Conservation (phyloP, 768 basidiomycete species). For the Lentinula guzmanii region DNA sequence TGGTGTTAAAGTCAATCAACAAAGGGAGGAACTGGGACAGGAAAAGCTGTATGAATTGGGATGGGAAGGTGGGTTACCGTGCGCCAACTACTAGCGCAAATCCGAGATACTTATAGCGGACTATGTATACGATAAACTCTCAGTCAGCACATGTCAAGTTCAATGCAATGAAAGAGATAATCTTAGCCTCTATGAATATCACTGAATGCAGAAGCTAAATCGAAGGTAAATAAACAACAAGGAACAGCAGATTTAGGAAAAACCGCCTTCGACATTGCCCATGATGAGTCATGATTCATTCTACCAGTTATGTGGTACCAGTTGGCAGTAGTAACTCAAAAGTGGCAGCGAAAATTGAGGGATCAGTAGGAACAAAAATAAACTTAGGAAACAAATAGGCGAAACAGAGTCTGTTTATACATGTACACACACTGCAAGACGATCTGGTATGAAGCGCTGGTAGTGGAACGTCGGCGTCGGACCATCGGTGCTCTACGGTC, state of each 20-base stretch:
- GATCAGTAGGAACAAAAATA: neutral
- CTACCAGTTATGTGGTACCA: neutral
- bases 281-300: neutral
- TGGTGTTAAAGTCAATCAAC: neutral
- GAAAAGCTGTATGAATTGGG: neutral
- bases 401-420: no score
- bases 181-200: neutral
- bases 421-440: no score
- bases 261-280: neutral
- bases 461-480: no score
- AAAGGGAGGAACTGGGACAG: neutral
- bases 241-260: neutral
- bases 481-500: no score
- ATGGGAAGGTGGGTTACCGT: neutral
- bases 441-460: no score
- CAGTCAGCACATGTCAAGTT: neutral
- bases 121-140: neutral
- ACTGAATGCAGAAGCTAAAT: neutral
- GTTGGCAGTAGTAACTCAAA: neutral
- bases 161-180: neutral
- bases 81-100: neutral
- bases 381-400: no score
- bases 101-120: neutral
- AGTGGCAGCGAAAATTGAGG: neutral
- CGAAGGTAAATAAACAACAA: neutral